These are phyloP conservation scores for Coemansia sp. DNA, from an alignment of 192 early-diverging fungal species.

Conservation along the genomic window DNA sequence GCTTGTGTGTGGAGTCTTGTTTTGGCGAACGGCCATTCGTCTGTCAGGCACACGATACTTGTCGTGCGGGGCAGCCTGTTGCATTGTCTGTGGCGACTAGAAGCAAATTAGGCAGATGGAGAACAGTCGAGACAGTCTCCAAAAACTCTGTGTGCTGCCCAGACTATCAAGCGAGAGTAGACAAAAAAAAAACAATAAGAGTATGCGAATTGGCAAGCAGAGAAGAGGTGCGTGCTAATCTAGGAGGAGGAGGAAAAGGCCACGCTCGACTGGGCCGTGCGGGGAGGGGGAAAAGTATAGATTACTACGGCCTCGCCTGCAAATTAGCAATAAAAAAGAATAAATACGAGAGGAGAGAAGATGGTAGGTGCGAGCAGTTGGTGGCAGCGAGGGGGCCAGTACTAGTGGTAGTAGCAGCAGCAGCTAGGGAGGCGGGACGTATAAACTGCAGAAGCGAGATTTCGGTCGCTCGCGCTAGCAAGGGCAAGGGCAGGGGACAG, in stretches of 20 bases:
- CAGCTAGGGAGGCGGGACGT: too few species aligned
- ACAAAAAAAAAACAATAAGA: not conserved
- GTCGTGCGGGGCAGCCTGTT: slow-evolving; percentile 49
- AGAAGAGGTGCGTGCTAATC: not conserved
- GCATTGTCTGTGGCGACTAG: slow-evolving; percentile 23
- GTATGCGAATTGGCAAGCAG: slow-evolving; percentile 5
- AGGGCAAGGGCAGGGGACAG: too few species aligned
- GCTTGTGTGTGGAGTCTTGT: slow-evolving; percentile 47
- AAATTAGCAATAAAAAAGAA: slow-evolving; percentile 4
- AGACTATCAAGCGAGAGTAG: not conserved
- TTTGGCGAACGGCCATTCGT: slow-evolving; percentile 44
- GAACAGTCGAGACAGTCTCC: slow-evolving; percentile 8
- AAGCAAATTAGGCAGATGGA: slow-evolving; percentile 4
- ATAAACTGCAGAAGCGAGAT: not conserved
- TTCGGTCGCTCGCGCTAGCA: not conserved
- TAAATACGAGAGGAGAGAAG: not conserved
- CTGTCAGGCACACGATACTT: slow-evolving; percentile 51
- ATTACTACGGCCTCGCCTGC: slow-evolving; percentile 6
- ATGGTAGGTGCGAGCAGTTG: not conserved
- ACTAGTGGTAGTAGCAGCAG: too few species aligned
- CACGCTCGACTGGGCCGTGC: not conserved
- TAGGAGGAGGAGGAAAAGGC: not conserved
- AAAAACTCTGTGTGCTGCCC: slow-evolving; percentile 1
- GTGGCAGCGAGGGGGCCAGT: not conserved
- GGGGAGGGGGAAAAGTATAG: not conserved